Base-by-base conservation (phyloP, 2,329 filamentous ascomycete genomes). In the Aphanocladium album region DNA sequence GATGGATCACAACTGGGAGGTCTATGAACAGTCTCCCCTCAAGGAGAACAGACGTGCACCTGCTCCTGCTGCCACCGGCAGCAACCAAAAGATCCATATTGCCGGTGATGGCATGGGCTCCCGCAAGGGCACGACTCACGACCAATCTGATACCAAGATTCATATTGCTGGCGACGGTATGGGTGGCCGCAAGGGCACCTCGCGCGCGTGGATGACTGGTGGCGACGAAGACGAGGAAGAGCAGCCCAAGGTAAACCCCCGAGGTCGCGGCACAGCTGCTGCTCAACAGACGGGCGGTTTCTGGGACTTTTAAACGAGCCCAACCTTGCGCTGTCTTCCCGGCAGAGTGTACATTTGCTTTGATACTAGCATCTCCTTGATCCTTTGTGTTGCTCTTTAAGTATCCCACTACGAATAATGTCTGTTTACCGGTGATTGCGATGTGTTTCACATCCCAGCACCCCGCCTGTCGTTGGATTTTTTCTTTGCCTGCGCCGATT, bases 21-120 rank as follows among this genome's bases (percentile, higher is more conserved):
- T 76, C 14, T 81, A 83, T 63, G 83, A 86, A 60, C 70, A 80
- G 66, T 86, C 84, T 2, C 82, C 83, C 8, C 78, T 80, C 58
- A 83, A 83, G 67, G 80, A 83, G 69, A 83, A 83, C 69, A 63
- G 69, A 49, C 46, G 51, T 25, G 33, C 45, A 19, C 57, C 56
- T 21, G 53, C 47, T 33, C 12, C 50, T 11, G 37, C 50, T 19
- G 17, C 41, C 8, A 41, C 51, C 23, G 37, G 45, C 16, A 41
- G 60, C 21, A 49, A 59, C 43, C 70, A 73, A 61, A 65, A 70
- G 51, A 74, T 74, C 47, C 76, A 74, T 57, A 83, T 83, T 62
- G 80, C 76, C 2, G 85, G 85, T 39, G 83, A 88, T 66, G 87
- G 88, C 57, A 89, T 89, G 86, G 87, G 87, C 47, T 83, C 83